These are phyloP conservation scores for Micractinium conductrix DNA, from an alignment of 139 green algal genomes.

Conservation along the genomic window DNA sequence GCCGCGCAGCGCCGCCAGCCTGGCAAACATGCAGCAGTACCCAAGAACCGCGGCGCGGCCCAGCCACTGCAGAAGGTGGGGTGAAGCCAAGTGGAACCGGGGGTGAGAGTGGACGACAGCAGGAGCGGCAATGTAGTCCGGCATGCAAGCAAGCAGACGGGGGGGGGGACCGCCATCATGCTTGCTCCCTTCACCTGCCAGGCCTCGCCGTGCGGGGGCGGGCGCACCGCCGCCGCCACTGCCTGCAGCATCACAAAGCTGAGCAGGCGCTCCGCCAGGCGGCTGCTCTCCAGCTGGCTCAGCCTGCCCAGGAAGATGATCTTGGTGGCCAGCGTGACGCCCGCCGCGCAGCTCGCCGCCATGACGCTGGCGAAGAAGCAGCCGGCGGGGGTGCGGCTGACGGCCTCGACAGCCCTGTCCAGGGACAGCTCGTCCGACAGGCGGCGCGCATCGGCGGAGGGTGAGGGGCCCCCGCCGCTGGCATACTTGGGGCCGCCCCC, in stretches of 20 bases:
- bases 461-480: not conserved
- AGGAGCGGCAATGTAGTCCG: no score
- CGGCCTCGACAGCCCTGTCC: no score
- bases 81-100: no score
- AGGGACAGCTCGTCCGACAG: not conserved
- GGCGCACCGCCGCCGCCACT: slow-evolving; percentile 1
- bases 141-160: no score
- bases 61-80: slow-evolving; percentile 33
- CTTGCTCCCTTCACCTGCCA: not conserved
- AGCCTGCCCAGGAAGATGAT: slow-evolving; percentile 30
- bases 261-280: slow-evolving; percentile 34
- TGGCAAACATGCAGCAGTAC: slow-evolving; percentile 15
- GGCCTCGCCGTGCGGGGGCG: not conserved
- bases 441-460: not conserved
- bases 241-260: slow-evolving; percentile 36
- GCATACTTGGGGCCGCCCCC: no score
- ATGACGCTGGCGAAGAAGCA: slow-evolving; percentile 10
- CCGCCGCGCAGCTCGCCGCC: not conserved
- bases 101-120: no score
- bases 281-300: slow-evolving; percentile 6
- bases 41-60: not conserved
- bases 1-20: slow-evolving; percentile 30
- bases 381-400: no score
- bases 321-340: slow-evolving; percentile 22
- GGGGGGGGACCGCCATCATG: no score